phyloP scores from a whole-genome alignment of 1,284 basidiomycete genomes.

The Malassezia psittaci region DNA sequence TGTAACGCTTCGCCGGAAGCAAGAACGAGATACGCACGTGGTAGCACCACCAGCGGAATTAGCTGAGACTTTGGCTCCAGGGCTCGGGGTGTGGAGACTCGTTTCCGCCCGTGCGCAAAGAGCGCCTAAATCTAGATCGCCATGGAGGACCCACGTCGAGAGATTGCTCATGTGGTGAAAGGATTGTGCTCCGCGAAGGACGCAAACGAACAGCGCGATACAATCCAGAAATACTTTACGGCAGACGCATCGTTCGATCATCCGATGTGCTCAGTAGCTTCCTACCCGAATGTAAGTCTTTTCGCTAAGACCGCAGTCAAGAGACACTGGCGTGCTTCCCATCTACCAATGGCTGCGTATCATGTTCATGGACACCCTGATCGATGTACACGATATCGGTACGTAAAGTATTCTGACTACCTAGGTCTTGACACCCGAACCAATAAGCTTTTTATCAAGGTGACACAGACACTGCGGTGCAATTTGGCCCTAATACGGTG shows the following conservation, averaged over 20 bases:
- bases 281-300: slow-evolving; percentile 24
- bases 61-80: no score
- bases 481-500: slow-evolving; percentile 1
- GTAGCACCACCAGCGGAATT: not conserved
- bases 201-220: slow-evolving; percentile 34
- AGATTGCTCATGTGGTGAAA: slow-evolving; percentile 36
- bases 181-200: slow-evolving; percentile 36
- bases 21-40: not conserved
- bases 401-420: slow-evolving; percentile 8
- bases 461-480: slow-evolving; percentile 29
- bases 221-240: slow-evolving; percentile 33
- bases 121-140: not conserved
- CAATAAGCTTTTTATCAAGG: slow-evolving; percentile 19
- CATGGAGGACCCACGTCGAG: slow-evolving; percentile 40
- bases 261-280: slow-evolving; percentile 34
- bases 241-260: slow-evolving; percentile 44
- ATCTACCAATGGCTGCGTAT: slow-evolving; percentile 43
- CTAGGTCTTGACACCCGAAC: slow-evolving; percentile 24
- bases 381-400: slow-evolving; percentile 35
- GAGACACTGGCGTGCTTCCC: slow-evolving; percentile 38
- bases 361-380: slow-evolving; percentile 29
- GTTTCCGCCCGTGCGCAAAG: not conserved
- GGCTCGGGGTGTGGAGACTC: no score
- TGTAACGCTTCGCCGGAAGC: no score
- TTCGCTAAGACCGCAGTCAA: slow-evolving; percentile 15